Evolutionary conservation across 2,329 filamentous ascomycete species (phyloP).

Genomic region (Ploettnerulaceae sp.): DNA sequence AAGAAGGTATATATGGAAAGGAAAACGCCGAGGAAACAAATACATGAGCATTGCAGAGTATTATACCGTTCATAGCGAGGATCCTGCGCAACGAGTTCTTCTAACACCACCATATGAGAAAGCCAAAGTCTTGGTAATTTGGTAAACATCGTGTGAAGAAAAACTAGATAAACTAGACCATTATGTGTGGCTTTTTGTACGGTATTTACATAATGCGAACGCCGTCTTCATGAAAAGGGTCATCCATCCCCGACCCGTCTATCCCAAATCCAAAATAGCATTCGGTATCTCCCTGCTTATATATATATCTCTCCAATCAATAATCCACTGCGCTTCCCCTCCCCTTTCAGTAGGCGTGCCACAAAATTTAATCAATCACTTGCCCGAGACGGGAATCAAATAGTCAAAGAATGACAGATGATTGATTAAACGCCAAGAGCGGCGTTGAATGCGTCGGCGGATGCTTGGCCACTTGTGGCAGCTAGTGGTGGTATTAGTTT

Average conservation of each 20-base stretch:
- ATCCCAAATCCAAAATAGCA: constrained; percentile 4
- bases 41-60: no score
- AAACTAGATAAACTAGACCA: not conserved
- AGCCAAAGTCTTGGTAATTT: no score
- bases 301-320: not conserved
- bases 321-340: constrained; percentile 5
- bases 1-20: no score
- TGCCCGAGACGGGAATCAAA: not conserved
- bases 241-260: not conserved
- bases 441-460: constrained; percentile 36
- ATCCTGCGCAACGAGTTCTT: no score
- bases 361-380: not conserved
- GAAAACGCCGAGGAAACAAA: no score
- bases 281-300: not conserved
- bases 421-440: constrained; percentile 18
- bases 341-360: not conserved
- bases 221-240: constrained; percentile 4
- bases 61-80: no score
- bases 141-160: no score
- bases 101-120: no score
- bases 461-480: constrained; percentile 30
- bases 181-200: not conserved
- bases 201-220: not conserved
- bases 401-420: not conserved
- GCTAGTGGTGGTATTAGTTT: constrained; percentile 5